Conservation (phyloP, 2,329 filamentous ascomycete species). For the Fusarium sulawesiense region DNA sequence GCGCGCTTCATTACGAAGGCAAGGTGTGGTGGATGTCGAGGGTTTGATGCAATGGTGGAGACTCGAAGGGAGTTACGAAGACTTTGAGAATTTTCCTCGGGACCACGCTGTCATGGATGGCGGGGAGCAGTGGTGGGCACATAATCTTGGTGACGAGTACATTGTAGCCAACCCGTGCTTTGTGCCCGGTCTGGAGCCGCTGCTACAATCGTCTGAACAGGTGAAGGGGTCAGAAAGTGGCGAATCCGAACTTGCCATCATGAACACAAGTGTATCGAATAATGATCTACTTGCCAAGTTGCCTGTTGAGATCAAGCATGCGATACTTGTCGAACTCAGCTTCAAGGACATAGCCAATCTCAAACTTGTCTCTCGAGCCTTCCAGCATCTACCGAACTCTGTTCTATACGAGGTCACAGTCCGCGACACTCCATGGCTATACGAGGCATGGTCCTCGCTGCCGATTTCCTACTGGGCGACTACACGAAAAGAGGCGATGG, state of each 20-base stretch:
- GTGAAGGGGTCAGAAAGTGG: fast-evolving
- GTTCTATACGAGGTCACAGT: constrained; percentile 17
- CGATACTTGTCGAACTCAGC: constrained; percentile 16
- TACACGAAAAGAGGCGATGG: not conserved
- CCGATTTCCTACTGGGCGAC: constrained; percentile 32
- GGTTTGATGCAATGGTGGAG: constrained; percentile 33
- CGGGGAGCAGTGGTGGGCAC: constrained; percentile 23
- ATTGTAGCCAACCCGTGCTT: constrained; percentile 41
- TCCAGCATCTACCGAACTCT: constrained; percentile 6
- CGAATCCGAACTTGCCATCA: fast-evolving
- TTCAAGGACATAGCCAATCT: constrained; percentile 25
- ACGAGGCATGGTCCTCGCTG: constrained; percentile 30
- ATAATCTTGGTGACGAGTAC: constrained; percentile 25
- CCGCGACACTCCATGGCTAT: constrained; percentile 29
- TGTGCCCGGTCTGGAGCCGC: constrained; percentile 10
- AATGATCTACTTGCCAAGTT: constrained; percentile 15
- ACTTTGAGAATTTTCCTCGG: constrained; percentile 14
- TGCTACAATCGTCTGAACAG: constrained; percentile 1
- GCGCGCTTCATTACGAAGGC: constrained; percentile 33
- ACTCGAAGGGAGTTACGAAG: not conserved
- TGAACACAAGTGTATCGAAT: fast-evolving
- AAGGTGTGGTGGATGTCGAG: constrained; percentile 32
- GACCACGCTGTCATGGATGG: not conserved
- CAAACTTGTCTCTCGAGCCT: constrained; percentile 17
- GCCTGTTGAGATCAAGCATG: constrained; percentile 23